Conservation (phyloP, 805 yeast genomes). For the Metahyphopichia silvanorum region DNA sequence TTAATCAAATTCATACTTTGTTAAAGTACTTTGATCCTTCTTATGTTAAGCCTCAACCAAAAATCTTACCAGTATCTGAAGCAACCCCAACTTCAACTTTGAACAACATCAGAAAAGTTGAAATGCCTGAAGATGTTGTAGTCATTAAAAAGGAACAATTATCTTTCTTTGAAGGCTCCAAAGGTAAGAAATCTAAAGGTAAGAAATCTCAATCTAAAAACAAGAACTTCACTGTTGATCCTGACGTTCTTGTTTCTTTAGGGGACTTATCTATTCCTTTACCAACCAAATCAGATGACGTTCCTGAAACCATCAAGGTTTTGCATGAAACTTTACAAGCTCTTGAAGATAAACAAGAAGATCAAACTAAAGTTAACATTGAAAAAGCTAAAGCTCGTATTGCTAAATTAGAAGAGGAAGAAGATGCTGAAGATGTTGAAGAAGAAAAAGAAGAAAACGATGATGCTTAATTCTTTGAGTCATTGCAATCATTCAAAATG, state of each 20-base stretch:
- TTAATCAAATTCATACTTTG: conserved; percentile 69
- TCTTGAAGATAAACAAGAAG: conserved; percentile 71
- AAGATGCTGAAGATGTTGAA: conserved; percentile 37
- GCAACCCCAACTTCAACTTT: conserved; percentile 24
- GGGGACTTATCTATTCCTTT: conserved; percentile 72
- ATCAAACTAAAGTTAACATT: conserved; percentile 72
- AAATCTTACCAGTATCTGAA: conserved; percentile 18
- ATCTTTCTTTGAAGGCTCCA: conserved; percentile 51
- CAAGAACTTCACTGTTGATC: conserved; percentile 67
- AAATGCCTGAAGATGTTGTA: conserved; percentile 61
- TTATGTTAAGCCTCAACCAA: conserved; percentile 47
- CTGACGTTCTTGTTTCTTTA: conserved; percentile 73
- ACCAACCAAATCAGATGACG: conserved; percentile 75
- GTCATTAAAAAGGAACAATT: conserved; percentile 62
- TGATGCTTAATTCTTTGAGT: background rate
- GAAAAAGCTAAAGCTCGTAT: conserved; percentile 76
- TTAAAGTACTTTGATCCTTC: conserved; percentile 75
- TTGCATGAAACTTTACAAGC: conserved; percentile 71
- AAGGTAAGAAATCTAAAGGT: conserved; percentile 31
- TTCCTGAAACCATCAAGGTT: conserved; percentile 58
- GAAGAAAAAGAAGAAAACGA: conserved; percentile 25
- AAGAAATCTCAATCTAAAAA: conserved; percentile 51
- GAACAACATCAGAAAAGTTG: conserved; percentile 46
- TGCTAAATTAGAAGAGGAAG: conserved; percentile 59
- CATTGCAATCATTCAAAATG: too few species aligned